Evolutionary conservation across 1,284 basidiomycete species (phyloP).

Genomic region (Cutaneotrichosporon cyanovorans): DNA sequence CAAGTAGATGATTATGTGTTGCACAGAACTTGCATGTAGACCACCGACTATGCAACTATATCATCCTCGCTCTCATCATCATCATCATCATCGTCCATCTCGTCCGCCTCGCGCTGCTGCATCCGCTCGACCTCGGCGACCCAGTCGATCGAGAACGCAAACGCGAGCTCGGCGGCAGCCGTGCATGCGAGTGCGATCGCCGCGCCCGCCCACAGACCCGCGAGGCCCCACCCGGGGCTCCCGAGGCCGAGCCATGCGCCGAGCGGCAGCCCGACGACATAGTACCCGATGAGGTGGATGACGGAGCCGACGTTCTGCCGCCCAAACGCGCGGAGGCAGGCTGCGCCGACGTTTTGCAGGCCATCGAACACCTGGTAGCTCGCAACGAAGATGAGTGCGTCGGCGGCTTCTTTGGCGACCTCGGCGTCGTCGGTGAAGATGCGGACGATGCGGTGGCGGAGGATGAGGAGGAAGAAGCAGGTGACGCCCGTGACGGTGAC

Average conservation of each 20-base stretch:
- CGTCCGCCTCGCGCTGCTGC: slow-evolving; percentile 13
- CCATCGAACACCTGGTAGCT: slow-evolving; percentile 24
- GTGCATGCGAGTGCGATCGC: slow-evolving; percentile 19
- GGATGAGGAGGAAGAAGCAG: slow-evolving; percentile 15
- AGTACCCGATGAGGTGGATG: slow-evolving; percentile 23
- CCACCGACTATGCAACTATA: too few relatives aligned
- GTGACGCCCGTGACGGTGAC: slow-evolving; percentile 14
- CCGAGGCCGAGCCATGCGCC: slow-evolving; percentile 23
- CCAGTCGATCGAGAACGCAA: slow-evolving; percentile 21
- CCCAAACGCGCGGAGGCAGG: slow-evolving; percentile 27
- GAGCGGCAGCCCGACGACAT: slow-evolving; percentile 24
- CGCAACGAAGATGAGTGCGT: slow-evolving; percentile 19
- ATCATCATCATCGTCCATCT: slow-evolving; percentile 4
- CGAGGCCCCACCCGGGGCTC: slow-evolving; percentile 17
- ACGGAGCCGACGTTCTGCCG: slow-evolving; percentile 23
- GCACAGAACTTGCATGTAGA: too few relatives aligned
- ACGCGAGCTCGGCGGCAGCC: slow-evolving; percentile 14
- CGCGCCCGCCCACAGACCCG: slow-evolving; percentile 28
- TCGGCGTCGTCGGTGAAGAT: slow-evolving; percentile 22
- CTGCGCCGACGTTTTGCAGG: slow-evolving; percentile 25
- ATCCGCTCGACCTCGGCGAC: slow-evolving; percentile 21
- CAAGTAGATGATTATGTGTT: too few relatives aligned
- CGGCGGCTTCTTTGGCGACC: slow-evolving; percentile 16
- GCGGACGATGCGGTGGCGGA: slow-evolving; percentile 16
- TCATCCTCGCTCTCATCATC: slow-evolving; percentile 1